Conservation (phyloP, 768 basidiomycete species). For the Boletus subparvulus region DNA sequence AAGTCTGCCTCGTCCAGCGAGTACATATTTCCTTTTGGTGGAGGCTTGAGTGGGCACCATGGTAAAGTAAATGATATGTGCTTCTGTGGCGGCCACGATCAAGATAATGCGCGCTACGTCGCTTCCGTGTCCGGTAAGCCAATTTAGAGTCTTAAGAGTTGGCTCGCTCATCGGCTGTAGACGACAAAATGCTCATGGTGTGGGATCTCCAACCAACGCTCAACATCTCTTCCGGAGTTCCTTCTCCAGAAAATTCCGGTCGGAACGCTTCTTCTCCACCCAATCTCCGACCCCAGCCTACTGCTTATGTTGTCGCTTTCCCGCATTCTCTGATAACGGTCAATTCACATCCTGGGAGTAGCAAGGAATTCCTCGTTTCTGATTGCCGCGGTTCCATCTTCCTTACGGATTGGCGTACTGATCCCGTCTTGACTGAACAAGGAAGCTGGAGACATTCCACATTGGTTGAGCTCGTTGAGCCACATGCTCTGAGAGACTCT, state of each 20-base stretch:
- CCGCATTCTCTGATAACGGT: slow-evolving; percentile 70
- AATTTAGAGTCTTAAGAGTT: background rate
- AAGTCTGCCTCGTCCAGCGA: slow-evolving; percentile 51
- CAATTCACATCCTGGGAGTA: slow-evolving; percentile 65
- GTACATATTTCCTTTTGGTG: slow-evolving; percentile 68
- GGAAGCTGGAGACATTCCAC: slow-evolving; percentile 61
- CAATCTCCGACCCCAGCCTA: slow-evolving; percentile 59
- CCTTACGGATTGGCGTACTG: slow-evolving; percentile 80
- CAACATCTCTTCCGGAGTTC: slow-evolving; percentile 41
- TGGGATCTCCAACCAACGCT: slow-evolving; percentile 75
- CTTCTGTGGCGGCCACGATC: slow-evolving; percentile 73
- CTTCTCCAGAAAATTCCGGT: slow-evolving; percentile 33
- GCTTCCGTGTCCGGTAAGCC: slow-evolving; percentile 73
- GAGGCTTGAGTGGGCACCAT: slow-evolving; percentile 80
- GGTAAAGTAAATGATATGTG: slow-evolving; percentile 74
- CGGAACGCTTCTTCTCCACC: slow-evolving; percentile 31
- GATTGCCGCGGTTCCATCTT: slow-evolving; percentile 74
- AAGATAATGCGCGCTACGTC: slow-evolving; percentile 69
- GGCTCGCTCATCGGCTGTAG: slow-evolving; percentile 34
- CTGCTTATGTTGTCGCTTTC: slow-evolving; percentile 74
- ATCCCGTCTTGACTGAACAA: slow-evolving; percentile 53
- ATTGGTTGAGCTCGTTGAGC: slow-evolving; percentile 72
- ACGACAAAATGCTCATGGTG: slow-evolving; percentile 82
- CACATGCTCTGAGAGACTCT: slow-evolving; percentile 56
- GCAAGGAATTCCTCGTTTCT: slow-evolving; percentile 78